Base-by-base conservation (phyloP, 2,329 filamentous ascomycete genomes). In the Fusarium sp. region DNA sequence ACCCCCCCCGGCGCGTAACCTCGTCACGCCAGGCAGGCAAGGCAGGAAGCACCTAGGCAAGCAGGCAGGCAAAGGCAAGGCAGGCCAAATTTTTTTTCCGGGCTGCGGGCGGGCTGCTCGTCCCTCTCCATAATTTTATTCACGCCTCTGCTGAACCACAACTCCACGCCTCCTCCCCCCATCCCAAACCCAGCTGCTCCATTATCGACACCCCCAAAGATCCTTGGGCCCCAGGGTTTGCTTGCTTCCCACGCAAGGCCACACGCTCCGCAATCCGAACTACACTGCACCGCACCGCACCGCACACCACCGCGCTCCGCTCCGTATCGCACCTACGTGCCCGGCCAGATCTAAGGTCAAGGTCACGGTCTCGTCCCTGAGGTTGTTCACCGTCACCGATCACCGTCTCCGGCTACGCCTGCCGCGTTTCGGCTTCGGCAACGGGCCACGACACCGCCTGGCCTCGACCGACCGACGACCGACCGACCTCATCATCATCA, bases 161-260 rank as follows among this genome's bases (percentile, higher is more conserved):
- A 77, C 80, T 83, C 81, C 82, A 83, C 82, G 80, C 82, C 82
- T 83, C 82, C 73, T 71, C 74, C 73, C 75, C 77, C 78, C 79
- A 81, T 78, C 76, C 80, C 79, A 73, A 68, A 67, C 70, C 81
- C 45, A 50, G 45, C 45, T 77, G 66, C 75, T 72, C 75, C 74
- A 83, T 83, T 84, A 84, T 83, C 82, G 82, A 84, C 82, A 84
- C 82, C 81, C 82, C 82, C 82, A 79, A 77, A 79, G 76, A 78
- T 78, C 77, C 77, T 52, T 76, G 73, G 77, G 72, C 70, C 75
- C 76, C 45, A 78, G 77, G 76, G 76, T 77, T 77, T 78, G 76
- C 76, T 78, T 78, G 70, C 72, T 77, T 50, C 74, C 63, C 62
- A 67, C 71, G 64, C 56, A 59, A 59, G 56, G 56, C 56, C 71